Conservation (phyloP, 352 stramenopile species). For the Globisporangium nagaii region DNA sequence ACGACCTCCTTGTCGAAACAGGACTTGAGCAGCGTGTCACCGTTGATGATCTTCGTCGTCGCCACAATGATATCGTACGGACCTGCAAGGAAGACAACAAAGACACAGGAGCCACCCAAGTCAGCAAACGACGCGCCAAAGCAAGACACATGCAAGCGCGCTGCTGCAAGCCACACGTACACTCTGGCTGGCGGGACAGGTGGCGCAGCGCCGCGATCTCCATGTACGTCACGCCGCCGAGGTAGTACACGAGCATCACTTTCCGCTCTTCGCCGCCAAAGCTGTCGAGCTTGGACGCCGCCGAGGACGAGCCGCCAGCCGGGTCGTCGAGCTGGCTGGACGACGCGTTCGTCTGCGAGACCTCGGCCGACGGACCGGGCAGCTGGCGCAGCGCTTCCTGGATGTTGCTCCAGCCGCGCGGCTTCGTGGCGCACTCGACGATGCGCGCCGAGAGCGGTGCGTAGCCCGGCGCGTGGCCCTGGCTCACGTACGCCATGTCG, state of each 20-base stretch:
- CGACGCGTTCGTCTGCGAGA: constrained; percentile 44
- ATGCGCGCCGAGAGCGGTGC: constrained; percentile 91
- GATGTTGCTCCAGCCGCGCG: constrained; percentile 68
- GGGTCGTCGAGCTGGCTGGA: constrained; percentile 5
- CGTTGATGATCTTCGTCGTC: constrained; percentile 92
- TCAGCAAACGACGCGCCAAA: neutral
- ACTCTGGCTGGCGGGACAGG: constrained; percentile 88
- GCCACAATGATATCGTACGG: constrained; percentile 91
- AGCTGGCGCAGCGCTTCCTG: constrained; percentile 83
- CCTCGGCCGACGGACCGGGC: constrained; percentile 70
- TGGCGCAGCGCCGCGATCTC: constrained; percentile 95
- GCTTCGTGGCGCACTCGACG: constrained; percentile 85
- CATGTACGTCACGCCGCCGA: constrained; percentile 96
- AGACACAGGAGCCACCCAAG: constrained; percentile 1
- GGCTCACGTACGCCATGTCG: constrained; percentile 92
- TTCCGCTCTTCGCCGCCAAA: constrained; percentile 83
- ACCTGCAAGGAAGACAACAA: constrained; percentile 25
- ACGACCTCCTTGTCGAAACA: constrained; percentile 83
- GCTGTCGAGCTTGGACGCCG: constrained; percentile 50
- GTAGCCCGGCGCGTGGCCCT: constrained; percentile 85
- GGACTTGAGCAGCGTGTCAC: constrained; percentile 80
- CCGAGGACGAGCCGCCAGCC: constrained; percentile 14
- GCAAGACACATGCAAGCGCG: too few relatives aligned
- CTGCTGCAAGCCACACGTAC: constrained; percentile 48
- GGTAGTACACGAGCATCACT: constrained; percentile 94